Evolutionary conservation across 83 land plant genomes (phyloP).

Genomic region (Thuja plicata): DNA sequence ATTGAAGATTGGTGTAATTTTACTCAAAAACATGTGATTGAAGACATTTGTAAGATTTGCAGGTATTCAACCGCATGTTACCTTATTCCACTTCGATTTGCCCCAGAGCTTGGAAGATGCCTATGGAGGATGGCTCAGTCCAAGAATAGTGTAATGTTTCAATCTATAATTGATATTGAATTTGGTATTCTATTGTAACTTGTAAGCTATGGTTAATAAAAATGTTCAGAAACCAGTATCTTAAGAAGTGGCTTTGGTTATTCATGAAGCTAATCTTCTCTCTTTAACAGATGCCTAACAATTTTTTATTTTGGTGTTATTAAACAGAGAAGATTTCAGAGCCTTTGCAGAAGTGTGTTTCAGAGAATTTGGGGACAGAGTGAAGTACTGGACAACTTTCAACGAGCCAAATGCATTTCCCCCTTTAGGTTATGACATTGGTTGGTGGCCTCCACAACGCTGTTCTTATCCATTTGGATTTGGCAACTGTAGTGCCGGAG

Average conservation of each 20-base stretch:
- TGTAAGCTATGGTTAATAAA: no score
- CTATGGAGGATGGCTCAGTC: constrained; percentile 46
- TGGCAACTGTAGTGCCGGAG: constrained; percentile 40
- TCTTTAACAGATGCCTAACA: no score
- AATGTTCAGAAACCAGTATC: no score
- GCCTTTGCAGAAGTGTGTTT: no score
- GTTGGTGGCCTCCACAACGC: constrained; percentile 42
- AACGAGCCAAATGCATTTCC: constrained; percentile 13
- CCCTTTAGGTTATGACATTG: constrained; percentile 26
- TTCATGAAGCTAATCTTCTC: no score
- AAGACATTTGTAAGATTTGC: background rate
- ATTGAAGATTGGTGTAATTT: background rate
- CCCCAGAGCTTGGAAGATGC: constrained; percentile 52
- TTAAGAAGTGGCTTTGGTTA: no score
- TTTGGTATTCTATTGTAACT: background rate
- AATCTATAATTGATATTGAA: background rate
- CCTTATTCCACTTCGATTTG: constrained; percentile 31
- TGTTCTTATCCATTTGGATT: constrained; percentile 20
- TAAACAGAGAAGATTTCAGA: no score
- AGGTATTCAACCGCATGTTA: constrained; percentile 46
- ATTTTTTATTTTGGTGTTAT: no score
- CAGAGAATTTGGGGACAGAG: no score
- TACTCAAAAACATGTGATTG: background rate
- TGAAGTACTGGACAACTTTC: no score
- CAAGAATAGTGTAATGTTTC: constrained; percentile 33